Evolutionary conservation across 805 yeast species (phyloP), one percentile per base, ranked within the genome.

Genomic region (Metschnikowia orientalis): DNA sequence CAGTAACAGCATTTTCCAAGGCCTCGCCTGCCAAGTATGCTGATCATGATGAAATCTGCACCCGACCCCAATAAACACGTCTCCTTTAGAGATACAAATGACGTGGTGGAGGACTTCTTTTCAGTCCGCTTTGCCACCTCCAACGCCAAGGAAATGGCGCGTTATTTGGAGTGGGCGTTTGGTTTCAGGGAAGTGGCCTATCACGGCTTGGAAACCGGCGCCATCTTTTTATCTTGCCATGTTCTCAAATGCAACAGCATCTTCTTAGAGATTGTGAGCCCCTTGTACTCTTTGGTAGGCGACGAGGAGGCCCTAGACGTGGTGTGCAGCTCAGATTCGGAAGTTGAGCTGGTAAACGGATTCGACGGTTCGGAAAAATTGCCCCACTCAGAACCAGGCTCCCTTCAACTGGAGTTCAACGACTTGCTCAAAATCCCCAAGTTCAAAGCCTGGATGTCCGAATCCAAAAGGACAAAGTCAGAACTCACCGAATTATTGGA

Each of bases 81-180:
- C 18, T 18, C 19, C 8, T 32, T 19, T 18, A 24, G 21, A 4
- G 17, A 18, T 2, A 3, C 27, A n/a, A 9, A 15, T 8, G 27
- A 30, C 28, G 16, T 26, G 9, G 25, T 39, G 20, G 24, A 30
- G 8, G 40, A 35, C n/a, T 83, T 79, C 50, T 79, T 75, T 56
- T 80, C 79, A 47, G 66, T 83, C 3, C 79, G 81, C 9, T 75
- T 81, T 67, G 81, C 79, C 40, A 81, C 79, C 8, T 73, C 85
- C n/a, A 82, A 83, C 42, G 83, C 90, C 15, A 77, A 74, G 39
- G 75, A 75, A 40, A 62, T 76, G 27, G 79, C 94, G 1, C 51
- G 57, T 14, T 72, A 69, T 50, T 73, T 79, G 37, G 66, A 73
- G 27, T 48, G 63, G 10, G 57, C 71, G 5, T 70, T 76, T 57